Base-by-base conservation (phyloP, 2,329 filamentous ascomycete species). In the Colletotrichum lentis region DNA sequence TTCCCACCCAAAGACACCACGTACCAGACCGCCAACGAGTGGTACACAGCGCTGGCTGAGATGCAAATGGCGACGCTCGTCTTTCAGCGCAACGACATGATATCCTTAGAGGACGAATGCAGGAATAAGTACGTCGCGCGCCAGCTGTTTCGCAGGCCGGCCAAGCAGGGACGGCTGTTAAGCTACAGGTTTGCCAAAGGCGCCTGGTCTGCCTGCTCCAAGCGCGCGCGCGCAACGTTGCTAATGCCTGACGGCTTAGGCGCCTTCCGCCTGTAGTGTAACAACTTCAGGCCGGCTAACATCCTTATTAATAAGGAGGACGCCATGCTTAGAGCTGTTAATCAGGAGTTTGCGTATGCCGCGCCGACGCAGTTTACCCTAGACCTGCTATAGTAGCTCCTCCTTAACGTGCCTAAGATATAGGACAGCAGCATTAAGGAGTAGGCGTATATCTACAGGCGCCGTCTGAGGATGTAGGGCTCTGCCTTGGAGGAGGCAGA, bases 301-400 rank as follows among this genome's bases (percentile, higher is more conserved):
- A 66, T 79, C 27, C 71, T 81, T 2, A 6, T 79, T 2, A 14
- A 20, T 18, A 22, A 35, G 6, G 5, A 20, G 1, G 72, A 77
- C 22, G 62, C 74, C 5, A 63, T 81, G 1, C 71, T 75, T 10
- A 77, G 72, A 2, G 74, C 79, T 0, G 77, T 61, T n/a, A 55
- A 63, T 22, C 63, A 44, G 64, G 59, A 67, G 8, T 63, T 43
- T 16, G 20, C 59, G 2, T 67, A 67, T 20, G 59, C 35, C 1
- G 64, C 18, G 3, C 64, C 53, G 1, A 53, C 46, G 8, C 59
- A 67, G 37, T 81, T 79, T 50, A 57, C 49, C 10, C 73, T 75
- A 52, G 75, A 77, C 54, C 76, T 77, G 3, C 79, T 79, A 0
- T 80, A 77, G 78, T 81, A 78, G 79, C 71, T 82, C 2, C 73